Evolutionary conservation across 2,329 filamentous ascomycete species (phyloP), one percentile per base, ranked within the genome.

Genomic region (Onygenales sp.): DNA sequence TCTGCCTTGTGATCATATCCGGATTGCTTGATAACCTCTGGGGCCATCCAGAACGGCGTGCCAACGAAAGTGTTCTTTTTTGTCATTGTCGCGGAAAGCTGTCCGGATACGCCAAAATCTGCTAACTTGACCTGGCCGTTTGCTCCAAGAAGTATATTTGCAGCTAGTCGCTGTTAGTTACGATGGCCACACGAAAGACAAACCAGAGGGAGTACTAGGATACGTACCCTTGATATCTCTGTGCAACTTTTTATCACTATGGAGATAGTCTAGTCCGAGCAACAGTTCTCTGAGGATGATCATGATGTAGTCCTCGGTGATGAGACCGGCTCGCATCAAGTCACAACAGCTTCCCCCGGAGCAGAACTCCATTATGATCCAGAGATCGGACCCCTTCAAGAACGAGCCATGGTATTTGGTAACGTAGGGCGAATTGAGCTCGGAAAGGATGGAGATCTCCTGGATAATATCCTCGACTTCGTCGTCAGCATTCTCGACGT

Each of bases 361-460:
- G 72, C 93, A 98, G 66, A 93, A 98, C 71, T 98, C 93, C 93
- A 98, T 98, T 69, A 97, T 90, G 63, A 98, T 98, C 93, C 93
- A 98, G 64, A 98, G 75, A 74, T 97, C 89, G 2, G 91, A 93
- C 27, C 92, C 93, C 66, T 95, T 95, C 61, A 95, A 83, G 66
- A 93, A 97, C 54, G 92, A 96, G 60, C 93, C 93, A 74, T 95
- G 90, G 76, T 98, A 98, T 71, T 94, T 93, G 41, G 93, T 98
- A 58, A 97, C 92, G 67, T 94, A 95, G 14, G 90, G 90, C 14
- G 92, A 97, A 72, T 94, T 89, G 60, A 98, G 82, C 72, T 95
- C 92, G 35, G 93, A 95, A 53, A 98, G 79, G 63, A 98, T 97
- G 61, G 92, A 90, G 62, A 98, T 97, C 74, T 98, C 93, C 69